phyloP scores from a whole-genome alignment of 495 filamentous ascomycete genomes.

The Aspergillus avenaceus region DNA sequence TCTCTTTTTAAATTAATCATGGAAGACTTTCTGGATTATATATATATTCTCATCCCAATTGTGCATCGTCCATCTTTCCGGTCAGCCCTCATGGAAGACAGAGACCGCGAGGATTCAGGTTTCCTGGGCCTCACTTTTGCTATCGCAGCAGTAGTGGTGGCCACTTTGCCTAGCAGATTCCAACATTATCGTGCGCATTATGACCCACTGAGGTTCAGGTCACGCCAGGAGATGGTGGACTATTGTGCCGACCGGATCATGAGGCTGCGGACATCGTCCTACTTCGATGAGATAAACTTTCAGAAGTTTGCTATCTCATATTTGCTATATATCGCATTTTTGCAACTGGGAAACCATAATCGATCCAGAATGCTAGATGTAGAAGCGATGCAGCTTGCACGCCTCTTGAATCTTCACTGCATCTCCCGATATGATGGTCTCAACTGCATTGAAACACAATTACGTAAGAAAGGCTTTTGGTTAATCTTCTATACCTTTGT shows the following conservation, averaged over 20 bases:
- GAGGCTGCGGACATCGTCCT: constrained; percentile 8
- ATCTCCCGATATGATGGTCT: constrained; percentile 17
- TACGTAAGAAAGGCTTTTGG: constrained; percentile 38
- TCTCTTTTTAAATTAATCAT: constrained; percentile 16
- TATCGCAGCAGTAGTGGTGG: constrained; percentile 21
- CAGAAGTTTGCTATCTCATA: constrained; percentile 22
- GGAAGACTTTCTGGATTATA: constrained; percentile 17
- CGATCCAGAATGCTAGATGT: constrained; percentile 19
- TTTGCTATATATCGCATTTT: constrained; percentile 14
- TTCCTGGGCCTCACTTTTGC: constrained; percentile 12
- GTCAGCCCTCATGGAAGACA: constrained; percentile 5
- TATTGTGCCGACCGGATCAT: constrained; percentile 14
- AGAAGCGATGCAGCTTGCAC: constrained; percentile 22
- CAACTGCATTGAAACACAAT: constrained; percentile 34
- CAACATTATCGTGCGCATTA: constrained; percentile 9
- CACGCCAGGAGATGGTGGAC: constrained; percentile 18
- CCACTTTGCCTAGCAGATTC: constrained; percentile 17
- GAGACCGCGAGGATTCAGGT: constrained; percentile 12
- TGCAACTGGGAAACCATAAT: constrained; percentile 23
- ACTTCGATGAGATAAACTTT: constrained; percentile 22
- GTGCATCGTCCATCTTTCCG: constrained; percentile 21
- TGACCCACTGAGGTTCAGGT: constrained; percentile 10
- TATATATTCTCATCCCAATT: constrained; percentile 21
- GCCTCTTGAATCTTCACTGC: constrained; percentile 17
- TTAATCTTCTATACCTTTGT: constrained; percentile 22